Base-by-base conservation (phyloP, 176 grass and related monocot genomes). In the Musa troglodytarum region DNA sequence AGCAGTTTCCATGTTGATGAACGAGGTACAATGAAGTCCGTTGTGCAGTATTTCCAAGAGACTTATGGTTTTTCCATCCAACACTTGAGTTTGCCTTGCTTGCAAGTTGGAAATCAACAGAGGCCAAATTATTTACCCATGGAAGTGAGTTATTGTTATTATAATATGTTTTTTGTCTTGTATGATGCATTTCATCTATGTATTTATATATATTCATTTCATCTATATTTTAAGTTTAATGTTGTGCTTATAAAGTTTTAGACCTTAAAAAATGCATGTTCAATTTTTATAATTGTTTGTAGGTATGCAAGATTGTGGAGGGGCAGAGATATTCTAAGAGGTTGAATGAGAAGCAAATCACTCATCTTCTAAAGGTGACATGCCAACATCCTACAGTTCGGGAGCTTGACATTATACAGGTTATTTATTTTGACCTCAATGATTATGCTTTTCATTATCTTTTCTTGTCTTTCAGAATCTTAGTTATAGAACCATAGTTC, bases 1-100 rank as follows among this genome's bases (percentile, higher is more conserved):
- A 10, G 58, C 83, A 98, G 94, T 74, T 98, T 98, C 62, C 86
- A 90, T 52, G 76, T 98, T 69, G 90, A 93, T 81, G 84, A 98
- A 68, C 81, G 80, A 16, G 90, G 90, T n/a, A 87, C 86, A 50
- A 24, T 52, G 71, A 88, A 84, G 79, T 87, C 76, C 11, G 67
- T 97, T 6, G 62, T 34, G 12, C 65, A 83, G 10, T 97, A 97
- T 64, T 97, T 97, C 51, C 69, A 65, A 56, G 85, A 92, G 65
- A 78, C 52, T 10, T 92, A 96, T 71, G 11, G 74, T 0, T 63
- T 83, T 49, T 59, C 85, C 15, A 10, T 93, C 2, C 16, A 66
- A 28, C 84, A 89, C 55, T 76, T 24, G 64, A 68, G 83, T 77
- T 74, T 93, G 53, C 90, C 88, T 26, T 93, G 86, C 61, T 52